These are phyloP conservation scores for Geotrichum histeridarum DNA, from an alignment of 1,139 yeast genomes.

Conservation along the genomic window DNA sequence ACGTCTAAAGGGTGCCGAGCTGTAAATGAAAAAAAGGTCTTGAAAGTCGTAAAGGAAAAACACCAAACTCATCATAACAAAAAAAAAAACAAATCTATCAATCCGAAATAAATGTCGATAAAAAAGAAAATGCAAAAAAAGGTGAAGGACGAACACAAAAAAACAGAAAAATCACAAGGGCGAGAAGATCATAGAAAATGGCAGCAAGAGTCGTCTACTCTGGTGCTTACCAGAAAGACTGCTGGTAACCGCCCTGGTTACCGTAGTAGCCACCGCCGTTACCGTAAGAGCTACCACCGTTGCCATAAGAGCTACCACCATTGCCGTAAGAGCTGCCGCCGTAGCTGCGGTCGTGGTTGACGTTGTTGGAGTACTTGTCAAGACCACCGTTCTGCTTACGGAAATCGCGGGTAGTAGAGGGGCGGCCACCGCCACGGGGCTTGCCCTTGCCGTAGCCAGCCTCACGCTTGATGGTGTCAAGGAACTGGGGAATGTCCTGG, in stretches of 20 bases:
- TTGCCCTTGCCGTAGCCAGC: conserved; percentile 57
- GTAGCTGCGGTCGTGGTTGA: conserved; percentile 30
- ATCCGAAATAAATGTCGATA: conserved; percentile 11
- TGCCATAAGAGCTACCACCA: conserved; percentile 34
- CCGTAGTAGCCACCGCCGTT: conserved; percentile 21
- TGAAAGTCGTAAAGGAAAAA: conserved; percentile 6
- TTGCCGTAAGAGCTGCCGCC: conserved; percentile 33
- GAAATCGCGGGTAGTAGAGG: conserved; percentile 36
- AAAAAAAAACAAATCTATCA: conserved; percentile 14
- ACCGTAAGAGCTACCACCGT: conserved; percentile 36
- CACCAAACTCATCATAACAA: background rate
- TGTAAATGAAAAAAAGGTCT: conserved; percentile 5
- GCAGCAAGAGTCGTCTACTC: background rate
- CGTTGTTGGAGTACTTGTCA: conserved; percentile 34
- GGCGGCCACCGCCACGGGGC: conserved; percentile 42
- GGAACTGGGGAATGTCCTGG: conserved; percentile 92
- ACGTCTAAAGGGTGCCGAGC: conserved; percentile 3
- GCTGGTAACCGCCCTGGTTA: conserved; percentile 21
- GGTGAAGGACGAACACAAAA: conserved; percentile 1
- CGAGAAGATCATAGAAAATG: conserved; percentile 13
- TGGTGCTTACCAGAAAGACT: conserved; percentile 18
- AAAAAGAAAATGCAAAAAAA: conserved; percentile 11
- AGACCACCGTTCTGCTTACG: conserved; percentile 37
- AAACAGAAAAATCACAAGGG: background rate
- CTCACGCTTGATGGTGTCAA: conserved; percentile 77